Percentiles rank a stretch among this genome's conserved stretches.
Conservation (phyloP, 2,329 filamentous ascomycete genomes). For the Myriangium duriaei region DNA sequence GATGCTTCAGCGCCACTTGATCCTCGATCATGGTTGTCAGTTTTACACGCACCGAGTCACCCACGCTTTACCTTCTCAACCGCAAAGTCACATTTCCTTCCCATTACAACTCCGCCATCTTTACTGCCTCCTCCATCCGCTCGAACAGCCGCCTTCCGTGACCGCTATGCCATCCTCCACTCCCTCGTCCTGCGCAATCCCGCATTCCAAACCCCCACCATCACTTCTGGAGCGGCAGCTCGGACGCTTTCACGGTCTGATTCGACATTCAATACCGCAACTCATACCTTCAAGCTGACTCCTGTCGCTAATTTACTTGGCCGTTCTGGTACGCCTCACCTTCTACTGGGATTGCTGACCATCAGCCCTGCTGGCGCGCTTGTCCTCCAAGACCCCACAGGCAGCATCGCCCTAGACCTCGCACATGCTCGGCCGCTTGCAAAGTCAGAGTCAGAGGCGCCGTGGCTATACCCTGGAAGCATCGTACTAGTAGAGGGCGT, state of each 20-base stretch:
- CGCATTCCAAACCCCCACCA: slow-evolving; percentile 72
- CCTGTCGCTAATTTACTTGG: slow-evolving; percentile 67
- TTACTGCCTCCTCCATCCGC: slow-evolving; percentile 60
- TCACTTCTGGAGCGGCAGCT: slow-evolving; percentile 46
- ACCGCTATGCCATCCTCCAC: slow-evolving; percentile 83
- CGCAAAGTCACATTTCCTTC: slow-evolving; percentile 81
- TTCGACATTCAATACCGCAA: slow-evolving; percentile 38
- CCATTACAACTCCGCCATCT: slow-evolving; percentile 29
- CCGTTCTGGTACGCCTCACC: slow-evolving; percentile 69
- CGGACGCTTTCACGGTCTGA: slow-evolving; percentile 45
- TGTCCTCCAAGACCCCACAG: slow-evolving; percentile 74
- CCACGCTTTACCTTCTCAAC: slow-evolving; percentile 67
- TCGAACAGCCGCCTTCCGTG: slow-evolving; percentile 76
- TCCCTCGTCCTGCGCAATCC: slow-evolving; percentile 88
- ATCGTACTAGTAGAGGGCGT: slow-evolving; percentile 87
- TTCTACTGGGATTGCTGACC: slow-evolving; percentile 73
- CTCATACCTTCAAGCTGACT: slow-evolving; percentile 74
- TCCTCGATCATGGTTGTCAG: slow-evolving; percentile 69
- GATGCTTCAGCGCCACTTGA: slow-evolving; percentile 52
- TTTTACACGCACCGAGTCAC: slow-evolving; percentile 75
- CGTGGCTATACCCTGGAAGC: slow-evolving; percentile 90
- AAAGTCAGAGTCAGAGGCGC: slow-evolving; percentile 54
- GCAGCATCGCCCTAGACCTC: slow-evolving; percentile 75
- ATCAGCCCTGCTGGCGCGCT: slow-evolving; percentile 70
- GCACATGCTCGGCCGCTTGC: slow-evolving; percentile 70